Percentiles rank a stretch among this genome's conserved stretches.
Conservation (phyloP, 257 asterid species). For the Solanum acaule region DNA sequence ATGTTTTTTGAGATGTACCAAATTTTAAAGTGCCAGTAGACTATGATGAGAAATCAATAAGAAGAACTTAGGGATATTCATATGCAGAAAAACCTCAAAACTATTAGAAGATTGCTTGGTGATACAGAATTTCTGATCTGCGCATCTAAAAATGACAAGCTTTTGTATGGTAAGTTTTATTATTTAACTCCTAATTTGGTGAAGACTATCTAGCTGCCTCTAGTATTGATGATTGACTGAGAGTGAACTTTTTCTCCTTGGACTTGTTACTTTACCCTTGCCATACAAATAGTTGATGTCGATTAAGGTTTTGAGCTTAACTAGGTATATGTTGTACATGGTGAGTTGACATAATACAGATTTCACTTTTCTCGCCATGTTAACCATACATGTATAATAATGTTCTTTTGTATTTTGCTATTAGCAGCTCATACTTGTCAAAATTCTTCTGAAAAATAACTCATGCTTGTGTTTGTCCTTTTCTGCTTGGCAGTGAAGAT, state of each 20-base stretch:
- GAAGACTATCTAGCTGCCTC: background rate
- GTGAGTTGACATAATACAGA: background rate
- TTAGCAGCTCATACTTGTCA: background rate
- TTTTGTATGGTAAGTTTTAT: background rate
- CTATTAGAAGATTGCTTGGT: background rate
- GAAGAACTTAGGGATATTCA: background rate
- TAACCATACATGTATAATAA: background rate
- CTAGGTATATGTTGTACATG: background rate
- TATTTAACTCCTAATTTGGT: background rate
- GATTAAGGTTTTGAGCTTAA: background rate
- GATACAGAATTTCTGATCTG: background rate
- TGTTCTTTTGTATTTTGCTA: background rate
- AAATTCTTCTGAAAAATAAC: background rate
- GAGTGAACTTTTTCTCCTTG: background rate
- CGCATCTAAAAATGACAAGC: background rate
- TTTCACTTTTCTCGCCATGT: background rate
- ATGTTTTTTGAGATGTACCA: background rate
- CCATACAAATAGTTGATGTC: background rate
- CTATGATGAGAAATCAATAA: background rate
- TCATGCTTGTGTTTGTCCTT: constrained; percentile 9
- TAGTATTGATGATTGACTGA: background rate
- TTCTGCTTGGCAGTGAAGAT: constrained; percentile 66
- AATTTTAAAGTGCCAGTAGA: background rate
- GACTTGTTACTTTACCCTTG: background rate
- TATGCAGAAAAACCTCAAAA: background rate